Evolutionary conservation across 106 monocot genomes (phyloP).

Genomic region (Platanthera zijinensis): DNA sequence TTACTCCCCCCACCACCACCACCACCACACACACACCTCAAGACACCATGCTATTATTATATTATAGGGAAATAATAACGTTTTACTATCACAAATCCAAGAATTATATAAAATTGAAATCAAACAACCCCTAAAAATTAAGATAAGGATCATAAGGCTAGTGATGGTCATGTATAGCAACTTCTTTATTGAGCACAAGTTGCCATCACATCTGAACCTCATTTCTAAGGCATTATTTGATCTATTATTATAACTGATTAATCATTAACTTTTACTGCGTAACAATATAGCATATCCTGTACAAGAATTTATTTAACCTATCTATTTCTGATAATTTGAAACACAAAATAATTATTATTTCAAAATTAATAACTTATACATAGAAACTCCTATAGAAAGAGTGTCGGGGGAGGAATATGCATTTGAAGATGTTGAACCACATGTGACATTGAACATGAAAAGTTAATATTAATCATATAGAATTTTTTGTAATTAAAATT

Average conservation of each 20-base stretch:
- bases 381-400: too few species aligned
- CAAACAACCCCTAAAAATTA: neutral
- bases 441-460: too few species aligned
- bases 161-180: too few species aligned
- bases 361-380: too few species aligned
- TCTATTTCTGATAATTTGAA: too few species aligned
- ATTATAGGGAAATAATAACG: neutral
- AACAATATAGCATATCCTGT: neutral
- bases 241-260: neutral
- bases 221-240: neutral
- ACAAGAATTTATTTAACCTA: neutral
- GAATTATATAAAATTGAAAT: neutral
- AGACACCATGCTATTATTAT: neutral
- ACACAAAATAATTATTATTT: too few species aligned
- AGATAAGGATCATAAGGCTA: too few species aligned
- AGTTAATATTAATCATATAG: too few species aligned
- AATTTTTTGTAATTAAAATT: too few species aligned
- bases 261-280: neutral
- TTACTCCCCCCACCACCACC: neutral
- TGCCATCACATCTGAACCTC: neutral
- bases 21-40: neutral
- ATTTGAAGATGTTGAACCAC: too few species aligned
- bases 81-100: neutral
- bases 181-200: too few species aligned
- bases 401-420: too few species aligned